phyloP scores from a whole-genome alignment of 108 stramenopile species.

The Conticribra weissflogii region DNA sequence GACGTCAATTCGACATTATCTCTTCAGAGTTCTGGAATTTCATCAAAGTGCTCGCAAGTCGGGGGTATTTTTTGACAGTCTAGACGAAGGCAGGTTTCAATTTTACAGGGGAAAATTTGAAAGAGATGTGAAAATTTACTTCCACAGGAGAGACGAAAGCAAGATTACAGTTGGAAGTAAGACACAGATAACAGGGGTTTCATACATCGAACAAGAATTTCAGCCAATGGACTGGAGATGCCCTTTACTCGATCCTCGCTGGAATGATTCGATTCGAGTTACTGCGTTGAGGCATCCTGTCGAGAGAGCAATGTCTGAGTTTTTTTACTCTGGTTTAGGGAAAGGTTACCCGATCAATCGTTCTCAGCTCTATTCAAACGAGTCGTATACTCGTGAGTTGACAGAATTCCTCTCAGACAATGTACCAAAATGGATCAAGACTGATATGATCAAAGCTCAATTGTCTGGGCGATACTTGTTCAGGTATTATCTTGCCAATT shows the following conservation, averaged over 20 bases:
- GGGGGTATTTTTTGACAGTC: background rate
- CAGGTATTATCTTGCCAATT: constrained; percentile 24
- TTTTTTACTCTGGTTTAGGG: constrained; percentile 22
- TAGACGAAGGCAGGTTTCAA: background rate
- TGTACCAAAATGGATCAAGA: constrained; percentile 22
- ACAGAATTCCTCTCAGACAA: constrained; percentile 6
- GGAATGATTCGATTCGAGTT: constrained; percentile 1
- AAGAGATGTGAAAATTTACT: background rate
- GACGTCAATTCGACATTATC: constrained; percentile 28
- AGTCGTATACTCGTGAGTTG: constrained; percentile 27
- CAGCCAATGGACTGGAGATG: constrained; percentile 30
- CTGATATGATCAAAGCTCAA: background rate
- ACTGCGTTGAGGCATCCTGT: constrained; percentile 24
- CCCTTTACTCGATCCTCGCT: constrained; percentile 21
- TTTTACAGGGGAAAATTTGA: background rate
- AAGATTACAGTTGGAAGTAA: background rate
- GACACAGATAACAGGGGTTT: background rate
- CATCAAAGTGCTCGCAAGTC: background rate
- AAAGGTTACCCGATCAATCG: background rate
- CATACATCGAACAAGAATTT: constrained; percentile 38
- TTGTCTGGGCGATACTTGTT: background rate
- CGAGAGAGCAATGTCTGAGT: constrained; percentile 33
- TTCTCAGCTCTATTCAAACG: constrained; percentile 16
- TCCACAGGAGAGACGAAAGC: background rate
- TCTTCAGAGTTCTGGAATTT: constrained; percentile 16